Conservation (phyloP, 768 basidiomycete species). For the Mycena capillaripes region DNA sequence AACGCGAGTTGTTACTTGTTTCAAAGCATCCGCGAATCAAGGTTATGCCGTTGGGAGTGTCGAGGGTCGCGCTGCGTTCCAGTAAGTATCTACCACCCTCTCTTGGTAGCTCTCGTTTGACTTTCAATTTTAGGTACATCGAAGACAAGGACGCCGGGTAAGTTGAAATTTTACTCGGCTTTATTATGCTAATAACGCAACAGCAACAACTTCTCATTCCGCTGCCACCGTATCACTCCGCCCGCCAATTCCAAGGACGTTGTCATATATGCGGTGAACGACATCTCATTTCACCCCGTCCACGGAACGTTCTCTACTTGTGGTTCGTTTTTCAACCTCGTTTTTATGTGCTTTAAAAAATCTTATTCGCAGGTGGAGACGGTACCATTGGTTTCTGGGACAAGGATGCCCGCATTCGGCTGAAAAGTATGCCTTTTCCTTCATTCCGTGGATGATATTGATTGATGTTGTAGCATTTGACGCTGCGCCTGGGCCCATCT, state of each 20-base stretch:
- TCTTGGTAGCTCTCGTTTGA: neutral
- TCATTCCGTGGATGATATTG: neutral
- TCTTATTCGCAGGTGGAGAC: constrained; percentile 70
- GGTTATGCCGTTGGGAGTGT: constrained; percentile 90
- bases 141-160: constrained; percentile 85
- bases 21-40: constrained; percentile 72
- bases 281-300: constrained; percentile 87
- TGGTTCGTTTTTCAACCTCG: constrained; percentile 55
- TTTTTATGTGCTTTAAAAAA: too few relatives aligned
- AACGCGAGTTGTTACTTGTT: constrained; percentile 88
- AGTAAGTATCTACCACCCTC: constrained; percentile 64
- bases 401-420: constrained; percentile 89
- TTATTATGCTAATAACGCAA: neutral
- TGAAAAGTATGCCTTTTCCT: constrained; percentile 75
- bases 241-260: constrained; percentile 70
- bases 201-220: constrained; percentile 90
- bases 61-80: constrained; percentile 94
- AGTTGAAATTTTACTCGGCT: constrained; percentile 35
- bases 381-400: constrained; percentile 96
- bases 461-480: constrained; percentile 73
- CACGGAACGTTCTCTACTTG: constrained; percentile 90
- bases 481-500: constrained; percentile 79
- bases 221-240: constrained; percentile 77
- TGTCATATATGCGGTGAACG: constrained; percentile 85
- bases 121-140: constrained; percentile 70